These are phyloP conservation scores for Globisporangium spinosum DNA, from an alignment of 352 stramenopile species.

Conservation along the genomic window DNA sequence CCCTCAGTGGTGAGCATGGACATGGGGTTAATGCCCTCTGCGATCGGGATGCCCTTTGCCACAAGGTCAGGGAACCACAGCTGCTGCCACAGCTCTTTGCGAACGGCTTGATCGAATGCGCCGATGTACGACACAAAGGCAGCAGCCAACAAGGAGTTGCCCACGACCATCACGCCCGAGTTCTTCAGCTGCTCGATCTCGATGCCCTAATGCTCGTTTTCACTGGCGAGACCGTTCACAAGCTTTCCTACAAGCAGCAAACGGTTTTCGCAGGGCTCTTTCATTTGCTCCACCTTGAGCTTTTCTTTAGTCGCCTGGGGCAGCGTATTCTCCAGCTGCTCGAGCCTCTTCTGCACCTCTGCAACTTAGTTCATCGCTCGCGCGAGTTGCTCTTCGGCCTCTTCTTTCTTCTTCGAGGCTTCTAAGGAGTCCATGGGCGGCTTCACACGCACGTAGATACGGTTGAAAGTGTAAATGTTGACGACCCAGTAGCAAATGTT, in stretches of 20 bases:
- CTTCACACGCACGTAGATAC: slow-evolving; percentile 99
- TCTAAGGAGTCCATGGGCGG: slow-evolving; percentile 97
- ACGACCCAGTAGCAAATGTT: slow-evolving; percentile 98
- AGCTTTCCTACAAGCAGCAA: slow-evolving; percentile 93
- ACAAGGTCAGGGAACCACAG: slow-evolving; percentile 89
- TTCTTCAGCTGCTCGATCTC: slow-evolving; percentile 96
- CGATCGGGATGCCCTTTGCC: slow-evolving; percentile 91
- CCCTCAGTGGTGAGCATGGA: slow-evolving; percentile 95
- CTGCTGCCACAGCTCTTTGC: slow-evolving; percentile 76
- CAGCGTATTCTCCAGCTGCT: slow-evolving; percentile 92
- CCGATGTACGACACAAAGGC: slow-evolving; percentile 98
- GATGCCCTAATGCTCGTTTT: slow-evolving; percentile 96
- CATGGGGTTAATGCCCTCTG: slow-evolving; percentile 93
- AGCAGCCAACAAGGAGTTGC: slow-evolving; percentile 95
- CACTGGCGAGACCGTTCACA: slow-evolving; percentile 93
- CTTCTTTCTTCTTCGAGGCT: slow-evolving; percentile 90
- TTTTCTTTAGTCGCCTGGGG: slow-evolving; percentile 94
- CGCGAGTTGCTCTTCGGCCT: slow-evolving; percentile 91
- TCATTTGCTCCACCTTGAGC: slow-evolving; percentile 95
- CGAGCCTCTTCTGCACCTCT: slow-evolving; percentile 91
- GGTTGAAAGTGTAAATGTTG: slow-evolving; percentile 98
- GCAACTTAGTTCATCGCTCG: slow-evolving; percentile 91
- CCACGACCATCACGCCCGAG: slow-evolving; percentile 93
- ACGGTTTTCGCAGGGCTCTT: slow-evolving; percentile 90
- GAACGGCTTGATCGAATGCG: slow-evolving; percentile 94